Conservation (phyloP, 2,329 filamentous ascomycete genomes). For the Arthrinium phaeospermum region DNA sequence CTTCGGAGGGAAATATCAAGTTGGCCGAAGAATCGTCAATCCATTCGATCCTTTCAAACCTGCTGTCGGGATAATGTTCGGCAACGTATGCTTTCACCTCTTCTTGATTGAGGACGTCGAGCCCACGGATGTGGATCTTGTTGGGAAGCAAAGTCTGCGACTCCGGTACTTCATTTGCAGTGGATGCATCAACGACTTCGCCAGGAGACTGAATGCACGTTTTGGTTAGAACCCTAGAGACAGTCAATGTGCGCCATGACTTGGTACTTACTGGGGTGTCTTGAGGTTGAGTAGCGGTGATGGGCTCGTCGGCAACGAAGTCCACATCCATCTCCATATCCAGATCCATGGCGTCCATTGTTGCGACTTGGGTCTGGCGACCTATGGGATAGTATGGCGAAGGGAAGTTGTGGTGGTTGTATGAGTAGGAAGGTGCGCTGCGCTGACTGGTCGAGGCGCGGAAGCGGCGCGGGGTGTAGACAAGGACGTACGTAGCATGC, state of each 20-base stretch:
- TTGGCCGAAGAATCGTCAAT: conserved; percentile 94
- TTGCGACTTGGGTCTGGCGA: conserved; percentile 18
- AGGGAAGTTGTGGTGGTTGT: neutral
- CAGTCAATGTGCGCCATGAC: neutral
- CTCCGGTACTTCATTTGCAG: conserved; percentile 29
- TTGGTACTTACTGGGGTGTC: conserved; percentile 37
- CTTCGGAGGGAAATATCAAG: conserved; percentile 71
- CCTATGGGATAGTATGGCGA: neutral
- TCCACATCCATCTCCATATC: conserved; percentile 76
- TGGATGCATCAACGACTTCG: conserved; percentile 44
- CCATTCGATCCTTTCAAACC: conserved; percentile 79
- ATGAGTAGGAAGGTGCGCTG: conserved; percentile 10
- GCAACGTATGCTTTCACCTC: conserved; percentile 79
- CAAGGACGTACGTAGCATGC: neutral
- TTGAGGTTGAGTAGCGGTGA: conserved; percentile 37
- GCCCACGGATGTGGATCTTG: conserved; percentile 84
- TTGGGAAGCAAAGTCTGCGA: conserved; percentile 48
- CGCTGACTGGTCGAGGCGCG: neutral
- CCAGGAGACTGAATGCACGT: conserved; percentile 38
- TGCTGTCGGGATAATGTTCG: conserved; percentile 65
- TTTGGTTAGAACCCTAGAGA: conserved; percentile 2
- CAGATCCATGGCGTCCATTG: conserved; percentile 64
- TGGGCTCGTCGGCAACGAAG: conserved; percentile 50
- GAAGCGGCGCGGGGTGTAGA: neutral
- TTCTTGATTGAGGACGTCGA: conserved; percentile 80